Base-by-base conservation (phyloP, 2,329 filamentous ascomycete species). In the Knufia petricola region DNA sequence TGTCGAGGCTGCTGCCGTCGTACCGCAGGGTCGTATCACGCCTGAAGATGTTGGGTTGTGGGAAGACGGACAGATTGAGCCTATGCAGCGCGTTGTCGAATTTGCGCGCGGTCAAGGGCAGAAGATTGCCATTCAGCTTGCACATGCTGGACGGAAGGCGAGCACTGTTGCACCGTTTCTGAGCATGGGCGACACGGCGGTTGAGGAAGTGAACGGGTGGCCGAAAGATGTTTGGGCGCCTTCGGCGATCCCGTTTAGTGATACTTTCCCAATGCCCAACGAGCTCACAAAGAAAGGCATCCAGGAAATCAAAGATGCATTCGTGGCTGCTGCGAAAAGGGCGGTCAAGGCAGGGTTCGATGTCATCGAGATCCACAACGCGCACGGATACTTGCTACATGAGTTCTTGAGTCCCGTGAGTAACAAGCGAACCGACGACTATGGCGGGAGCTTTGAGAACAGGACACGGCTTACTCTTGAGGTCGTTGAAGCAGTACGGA, bases 21-120 rank as follows among this genome's bases (percentile, higher is more conserved):
- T 78, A 8, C 68, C 85, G 4, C 80, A 89, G 57, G 88, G 88
- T 23, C 78, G 89, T 48, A 94, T 94, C 69, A 84, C 85, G 0
- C 87, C 87, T 1, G 74, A 89, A 63, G 85, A 90, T 63, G 68
- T 71, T 10, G 87, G 89, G 0, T 68, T 95, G 6, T 95, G 88
- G 89, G 74, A 84, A 53, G 89, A 95, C 64, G 79, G 76, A 28
- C 89, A 95, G 64, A 82, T 89, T 52, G 81, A 76, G 54, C 60
- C 60, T 1, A 32, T 61, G 24, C 49, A 53, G 34, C 53, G 57
- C 3, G 55, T 62, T n/a, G 59, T 61, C 31, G 60, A 63, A 36
- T 62, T 62, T 38, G 59, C 56, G 2, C 61, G 62, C 49, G 54
- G 54, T 39, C 86, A 90, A 64, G 74, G 73, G 59, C 81, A 86